A percentile compares a stretch with the other conserved stretches of the same genome.
These are phyloP conservation scores for Podaxis sp. DNA, from an alignment of 768 basidiomycete species.

Conservation along the genomic window DNA sequence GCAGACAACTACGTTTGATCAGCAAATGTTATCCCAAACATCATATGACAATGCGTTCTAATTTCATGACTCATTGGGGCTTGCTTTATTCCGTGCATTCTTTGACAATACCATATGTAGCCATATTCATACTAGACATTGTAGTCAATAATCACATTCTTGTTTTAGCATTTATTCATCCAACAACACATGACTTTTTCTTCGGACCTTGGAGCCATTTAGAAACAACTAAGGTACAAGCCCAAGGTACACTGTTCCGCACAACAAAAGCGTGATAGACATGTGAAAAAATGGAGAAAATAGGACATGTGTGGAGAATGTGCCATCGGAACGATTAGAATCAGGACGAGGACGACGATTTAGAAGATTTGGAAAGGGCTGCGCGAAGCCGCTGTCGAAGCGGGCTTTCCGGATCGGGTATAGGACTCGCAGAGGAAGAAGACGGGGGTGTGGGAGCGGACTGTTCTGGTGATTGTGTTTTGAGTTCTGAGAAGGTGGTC, in stretches of 20 bases:
- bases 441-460: neutral
- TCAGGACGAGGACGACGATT: neutral
- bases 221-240: neutral
- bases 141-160: neutral
- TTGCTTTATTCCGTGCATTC: neutral
- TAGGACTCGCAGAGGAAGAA: neutral
- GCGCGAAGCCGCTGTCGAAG: conserved; percentile 13
- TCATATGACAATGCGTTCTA: neutral
- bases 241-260: neutral
- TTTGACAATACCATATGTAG: neutral
- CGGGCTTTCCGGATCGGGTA: conserved; percentile 8
- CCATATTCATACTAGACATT: neutral
- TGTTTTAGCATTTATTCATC: neutral
- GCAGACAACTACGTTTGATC: conserved; percentile 3
- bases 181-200: neutral
- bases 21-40: neutral
- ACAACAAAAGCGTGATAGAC: conserved; percentile 18
- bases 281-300: neutral
- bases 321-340: neutral
- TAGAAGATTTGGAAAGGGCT: conserved; percentile 12
- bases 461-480: conserved; percentile 6
- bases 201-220: neutral
- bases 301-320: neutral
- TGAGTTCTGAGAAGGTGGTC: neutral
- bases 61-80: neutral